Evolutionary conservation across 345 rosid species (phyloP), one percentile per base, ranked within the genome.

Genomic region (Erucastrum elatum): DNA sequence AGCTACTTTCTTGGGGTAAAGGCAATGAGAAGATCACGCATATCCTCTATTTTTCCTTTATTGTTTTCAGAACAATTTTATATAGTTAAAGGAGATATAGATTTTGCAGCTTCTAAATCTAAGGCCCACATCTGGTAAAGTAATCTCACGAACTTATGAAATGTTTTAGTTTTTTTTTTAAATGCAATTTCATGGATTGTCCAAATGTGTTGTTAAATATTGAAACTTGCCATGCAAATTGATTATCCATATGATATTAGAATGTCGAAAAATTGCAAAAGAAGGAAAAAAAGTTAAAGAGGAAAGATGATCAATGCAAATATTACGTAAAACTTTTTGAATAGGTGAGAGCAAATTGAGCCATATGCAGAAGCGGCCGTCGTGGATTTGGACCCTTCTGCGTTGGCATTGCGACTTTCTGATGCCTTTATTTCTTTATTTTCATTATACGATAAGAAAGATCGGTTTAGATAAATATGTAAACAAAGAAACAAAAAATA

Each of bases 1-100:
- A 76, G 76, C 53, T 17, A 72, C 82, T 72, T 79, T 72, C 27
- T 70, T 37, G 26, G 63, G 37, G 53, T 26, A 58, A 72, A 79
- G 5, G 77, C 70, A 67, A 77, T 35, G 0, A 70, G 44, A 27
- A 60, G 72, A 55, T 71, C 59, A 78, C 44, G 63, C 71, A 63
- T 80, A 74, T 74, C 66, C 78, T 73, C 4, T 51, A 26, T 69
- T 80, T 70, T 10, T 27, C 62, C 66, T 75, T 59, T 68, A 60
- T 60, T 60, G 21, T 41, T 76, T 41, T 5, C 11, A 1, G 58
- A 1, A 63, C 5, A 69, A 61, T 8, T 61, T 9, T 8, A 66
- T 55, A 17, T 62, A 49, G 62, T 55, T 44, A 69, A 76, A 60
- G 68, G 8, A 74, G 64, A 53, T 27, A 46, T 12, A 68, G 10